phyloP scores from a whole-genome alignment of 345 rosid species.

The Durio zibethinus region DNA sequence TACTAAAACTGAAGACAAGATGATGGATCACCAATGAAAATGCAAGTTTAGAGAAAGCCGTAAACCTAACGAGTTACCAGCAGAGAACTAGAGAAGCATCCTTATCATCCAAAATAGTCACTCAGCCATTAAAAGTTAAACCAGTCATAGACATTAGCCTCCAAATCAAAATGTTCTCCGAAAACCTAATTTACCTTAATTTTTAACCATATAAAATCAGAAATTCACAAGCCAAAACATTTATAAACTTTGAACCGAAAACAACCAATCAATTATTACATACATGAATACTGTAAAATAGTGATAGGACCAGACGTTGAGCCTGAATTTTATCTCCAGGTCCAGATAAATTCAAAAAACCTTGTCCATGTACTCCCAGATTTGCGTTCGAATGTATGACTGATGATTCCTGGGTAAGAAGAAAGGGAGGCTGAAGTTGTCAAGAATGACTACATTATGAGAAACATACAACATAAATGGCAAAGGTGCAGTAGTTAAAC shows the following conservation, averaged over 20 bases:
- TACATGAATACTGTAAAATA: slow-evolving; percentile 91
- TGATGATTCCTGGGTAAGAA: slow-evolving; percentile 67
- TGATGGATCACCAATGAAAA: background rate
- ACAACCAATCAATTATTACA: background rate
- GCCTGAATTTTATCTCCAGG: slow-evolving; percentile 91
- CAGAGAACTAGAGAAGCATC: background rate
- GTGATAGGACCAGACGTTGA: slow-evolving; percentile 85
- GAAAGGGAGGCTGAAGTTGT: background rate
- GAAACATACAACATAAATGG: slow-evolving; percentile 7
- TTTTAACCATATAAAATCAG: background rate
- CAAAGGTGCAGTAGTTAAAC: slow-evolving; percentile 16
- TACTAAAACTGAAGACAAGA: background rate
- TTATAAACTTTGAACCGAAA: slow-evolving; percentile 33
- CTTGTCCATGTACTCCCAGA: slow-evolving; percentile 97
- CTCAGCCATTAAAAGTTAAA: background rate
- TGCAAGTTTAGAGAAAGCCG: background rate
- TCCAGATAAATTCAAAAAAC: slow-evolving; percentile 88
- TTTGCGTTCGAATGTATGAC: slow-evolving; percentile 90
- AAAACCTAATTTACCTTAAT: background rate
- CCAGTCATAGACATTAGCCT: background rate
- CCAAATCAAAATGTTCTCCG: background rate
- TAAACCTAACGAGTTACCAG: background rate
- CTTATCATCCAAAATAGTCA: background rate
- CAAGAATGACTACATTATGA: slow-evolving; percentile 16
- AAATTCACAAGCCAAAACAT: background rate